These are phyloP conservation scores for Kalaharituber pfeilii DNA, from an alignment of 2,329 filamentous ascomycete species.

Conservation along the genomic window DNA sequence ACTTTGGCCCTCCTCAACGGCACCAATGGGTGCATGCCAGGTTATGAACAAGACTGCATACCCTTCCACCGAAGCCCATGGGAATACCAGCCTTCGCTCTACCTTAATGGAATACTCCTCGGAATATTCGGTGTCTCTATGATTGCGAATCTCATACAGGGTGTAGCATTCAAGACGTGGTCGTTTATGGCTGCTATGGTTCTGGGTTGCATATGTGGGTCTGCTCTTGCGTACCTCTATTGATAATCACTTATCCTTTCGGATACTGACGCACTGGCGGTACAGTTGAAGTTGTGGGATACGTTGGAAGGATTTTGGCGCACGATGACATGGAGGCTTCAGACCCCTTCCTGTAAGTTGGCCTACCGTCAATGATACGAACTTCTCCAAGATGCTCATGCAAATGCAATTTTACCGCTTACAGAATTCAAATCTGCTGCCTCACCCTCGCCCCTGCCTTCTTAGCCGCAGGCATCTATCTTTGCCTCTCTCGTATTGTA, in stretches of 20 bases:
- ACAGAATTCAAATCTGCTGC: constrained; percentile 37
- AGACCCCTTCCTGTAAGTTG: constrained; percentile 6
- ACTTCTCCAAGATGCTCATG: no score
- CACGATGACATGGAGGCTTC: constrained; percentile 36
- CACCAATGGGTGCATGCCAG: no score
- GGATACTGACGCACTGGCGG: not conserved
- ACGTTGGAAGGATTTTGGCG: constrained; percentile 40
- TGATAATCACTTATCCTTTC: not conserved
- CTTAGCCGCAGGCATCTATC: constrained; percentile 45
- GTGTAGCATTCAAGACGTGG: constrained; percentile 20
- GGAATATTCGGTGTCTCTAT: constrained; percentile 17
- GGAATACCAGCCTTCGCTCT: constrained; percentile 17
- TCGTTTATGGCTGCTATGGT: constrained; percentile 32
- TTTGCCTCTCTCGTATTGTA: constrained; percentile 36
- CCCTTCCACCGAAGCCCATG: no score
- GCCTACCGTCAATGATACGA: not conserved
- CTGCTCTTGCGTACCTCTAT: no score
- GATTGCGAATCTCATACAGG: constrained; percentile 14
- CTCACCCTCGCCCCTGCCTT: constrained; percentile 50
- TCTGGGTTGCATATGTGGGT: constrained; percentile 28
- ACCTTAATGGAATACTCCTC: constrained; percentile 15
- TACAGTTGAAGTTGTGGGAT: constrained; percentile 41
- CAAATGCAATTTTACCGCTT: not conserved
- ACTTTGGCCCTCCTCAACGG: no score
- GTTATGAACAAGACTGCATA: no score